Evolutionary conservation across 2,329 filamentous ascomycete genomes (phyloP), one percentile per base, ranked within the genome.

Genomic region (Pseudogymnoascus pannorum): DNA sequence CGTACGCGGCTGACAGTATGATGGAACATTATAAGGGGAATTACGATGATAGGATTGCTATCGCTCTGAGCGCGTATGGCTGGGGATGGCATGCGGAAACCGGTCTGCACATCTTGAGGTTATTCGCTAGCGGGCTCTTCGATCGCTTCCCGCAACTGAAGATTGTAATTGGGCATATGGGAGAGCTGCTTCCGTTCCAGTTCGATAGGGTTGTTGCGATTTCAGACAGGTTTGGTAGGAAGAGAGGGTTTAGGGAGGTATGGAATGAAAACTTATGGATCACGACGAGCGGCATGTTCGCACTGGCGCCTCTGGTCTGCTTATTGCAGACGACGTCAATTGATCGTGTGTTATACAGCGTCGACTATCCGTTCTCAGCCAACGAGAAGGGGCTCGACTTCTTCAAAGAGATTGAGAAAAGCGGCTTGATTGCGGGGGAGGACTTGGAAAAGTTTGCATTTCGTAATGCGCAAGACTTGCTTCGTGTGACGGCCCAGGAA

Each of bases 221-320:
- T 31, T 67, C 68, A 20, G 61, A 58, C 9, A 64, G 69, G 29
- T 72, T 69, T 69, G 72, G 73, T 66, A 70, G 11, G 69, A 70
- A 62, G 61, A 70, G 61, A 65, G 68, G 71, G 0, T 78, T 85
- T 54, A 67, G 71, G 12, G 73, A 81, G 11, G 79, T 84, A 2
- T 86, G 79, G 75, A 75, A 79, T 54, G 71, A 77, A 62, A 86
- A 86, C 62, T 71, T 85, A 9, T 85, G 80, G 77, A 69, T 86
- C 24, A 84, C 82, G 1, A 84, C 81, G 2, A 79, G 76, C 59
- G 82, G 82, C 2, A 76, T 79, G 61, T 83, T 79, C 69, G 76
- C 76, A 26, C 63, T 84, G 16, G 74, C 72, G 60, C 78, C 77
- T 4, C 66, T 85, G 71, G 75, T 75, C 2, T 76, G 73, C 59